A percentile compares a stretch with the other conserved stretches of the same genome.
Evolutionary conservation across 169 alveolate species (phyloP).

Genomic region (Eimeria falciformis): DNA sequence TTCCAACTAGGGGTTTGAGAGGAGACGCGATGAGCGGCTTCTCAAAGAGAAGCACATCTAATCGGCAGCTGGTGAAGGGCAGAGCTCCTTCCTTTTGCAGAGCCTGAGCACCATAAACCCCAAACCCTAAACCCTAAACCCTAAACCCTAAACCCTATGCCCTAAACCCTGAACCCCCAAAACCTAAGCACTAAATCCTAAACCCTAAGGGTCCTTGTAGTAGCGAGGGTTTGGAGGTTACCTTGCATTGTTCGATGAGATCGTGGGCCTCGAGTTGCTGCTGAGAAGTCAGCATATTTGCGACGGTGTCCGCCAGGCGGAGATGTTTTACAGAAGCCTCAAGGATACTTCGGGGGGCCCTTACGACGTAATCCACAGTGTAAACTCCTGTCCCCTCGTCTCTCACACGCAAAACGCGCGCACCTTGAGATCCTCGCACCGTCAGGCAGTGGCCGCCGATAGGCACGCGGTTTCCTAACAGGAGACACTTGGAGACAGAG

Average conservation of each 20-base stretch:
- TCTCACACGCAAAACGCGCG: constrained; percentile 74
- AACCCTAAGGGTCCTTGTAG: no score
- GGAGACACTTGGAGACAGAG: no score
- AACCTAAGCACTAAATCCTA: no score
- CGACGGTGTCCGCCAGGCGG: background rate
- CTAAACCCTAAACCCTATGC: no score
- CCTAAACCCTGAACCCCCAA: background rate
- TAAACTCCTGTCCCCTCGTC: constrained; percentile 82
- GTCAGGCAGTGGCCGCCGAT: constrained; percentile 81
- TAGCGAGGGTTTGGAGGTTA: no score
- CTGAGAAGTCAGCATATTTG: background rate
- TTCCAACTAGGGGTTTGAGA: constrained; percentile 1
- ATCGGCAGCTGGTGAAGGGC: background rate
- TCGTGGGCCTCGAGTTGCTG: background rate
- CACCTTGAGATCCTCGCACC: constrained; percentile 75
- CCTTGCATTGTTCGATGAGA: background rate
- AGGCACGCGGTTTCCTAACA: constrained; percentile 80
- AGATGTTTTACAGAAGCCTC: background rate
- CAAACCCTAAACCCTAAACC: no score
- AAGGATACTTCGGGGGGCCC: constrained; percentile 7
- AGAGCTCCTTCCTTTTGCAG: background rate
- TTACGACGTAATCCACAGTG: constrained; percentile 76
- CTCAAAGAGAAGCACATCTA: constrained; percentile 29
- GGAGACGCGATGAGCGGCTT: constrained; percentile 24
- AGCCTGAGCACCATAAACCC: no score